phyloP scores from a whole-genome alignment of 75 land plant species.

The Pinus taeda region DNA sequence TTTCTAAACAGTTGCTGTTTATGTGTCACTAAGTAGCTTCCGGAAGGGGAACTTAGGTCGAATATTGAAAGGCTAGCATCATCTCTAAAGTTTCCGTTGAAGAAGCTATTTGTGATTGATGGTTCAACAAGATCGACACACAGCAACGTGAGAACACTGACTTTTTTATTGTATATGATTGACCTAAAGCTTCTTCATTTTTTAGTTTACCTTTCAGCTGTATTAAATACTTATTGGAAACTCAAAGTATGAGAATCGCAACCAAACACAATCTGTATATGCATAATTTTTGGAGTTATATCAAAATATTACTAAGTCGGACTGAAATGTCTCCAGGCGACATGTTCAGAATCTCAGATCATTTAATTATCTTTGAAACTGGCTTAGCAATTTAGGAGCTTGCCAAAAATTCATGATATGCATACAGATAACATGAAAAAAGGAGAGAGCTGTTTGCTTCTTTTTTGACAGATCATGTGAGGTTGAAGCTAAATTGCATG shows the following conservation, averaged over 20 bases:
- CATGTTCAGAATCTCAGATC: neutral
- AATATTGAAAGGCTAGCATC: too few relatives aligned
- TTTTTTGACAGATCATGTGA: too few relatives aligned
- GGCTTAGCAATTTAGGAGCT: neutral
- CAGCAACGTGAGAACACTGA: slow-evolving; percentile 16
- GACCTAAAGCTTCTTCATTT: neutral
- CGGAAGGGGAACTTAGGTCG: too few relatives aligned
- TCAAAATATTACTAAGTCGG: neutral
- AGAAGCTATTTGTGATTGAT: too few relatives aligned
- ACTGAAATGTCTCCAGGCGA: neutral
- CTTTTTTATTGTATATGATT: neutral
- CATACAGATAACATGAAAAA: neutral
- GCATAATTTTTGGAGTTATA: neutral
- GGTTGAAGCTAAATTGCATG: too few relatives aligned
- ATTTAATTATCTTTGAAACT: neutral
- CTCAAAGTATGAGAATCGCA: neutral
- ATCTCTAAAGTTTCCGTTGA: too few relatives aligned
- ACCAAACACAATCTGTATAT: too few relatives aligned
- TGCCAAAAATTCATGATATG: neutral
- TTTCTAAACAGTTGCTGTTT: neutral
- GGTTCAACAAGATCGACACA: too few relatives aligned
- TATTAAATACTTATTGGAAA: neutral
- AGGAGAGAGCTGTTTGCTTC: neutral
- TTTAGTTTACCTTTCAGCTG: slow-evolving; percentile 2
- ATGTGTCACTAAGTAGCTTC: slow-evolving; percentile 22